Evolutionary conservation across 2,329 filamentous ascomycete genomes (phyloP).

Genomic region (Aureobasidium pullulans): DNA sequence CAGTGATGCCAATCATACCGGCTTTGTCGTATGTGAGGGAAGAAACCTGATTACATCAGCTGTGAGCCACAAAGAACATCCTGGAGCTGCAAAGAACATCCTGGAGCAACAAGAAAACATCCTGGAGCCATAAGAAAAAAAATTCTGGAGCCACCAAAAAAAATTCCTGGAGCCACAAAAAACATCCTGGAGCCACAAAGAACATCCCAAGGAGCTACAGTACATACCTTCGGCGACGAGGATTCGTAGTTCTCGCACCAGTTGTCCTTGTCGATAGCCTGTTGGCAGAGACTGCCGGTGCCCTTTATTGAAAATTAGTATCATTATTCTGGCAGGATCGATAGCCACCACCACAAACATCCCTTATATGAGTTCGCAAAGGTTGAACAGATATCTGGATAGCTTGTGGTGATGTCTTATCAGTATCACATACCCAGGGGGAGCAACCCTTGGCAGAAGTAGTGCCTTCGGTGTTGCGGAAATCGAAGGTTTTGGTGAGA

Average conservation of each 20-base stretch:
- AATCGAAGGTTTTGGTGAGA: slow-evolving; percentile 48
- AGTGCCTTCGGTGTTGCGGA: slow-evolving; percentile 47
- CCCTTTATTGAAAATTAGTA: slow-evolving; percentile 23
- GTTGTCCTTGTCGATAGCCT: slow-evolving; percentile 50
- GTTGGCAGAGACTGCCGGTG: slow-evolving; percentile 45
- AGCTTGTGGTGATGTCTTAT: too few species aligned
- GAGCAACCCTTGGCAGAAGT: slow-evolving; percentile 47
- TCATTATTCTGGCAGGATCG: too few species aligned
- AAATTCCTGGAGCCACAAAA: too few species aligned
- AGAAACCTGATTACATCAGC: background rate
- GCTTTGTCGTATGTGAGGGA: slow-evolving; percentile 42
- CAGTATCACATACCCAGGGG: slow-evolving; percentile 33
- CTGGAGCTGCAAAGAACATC: too few species aligned
- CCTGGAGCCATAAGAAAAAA: too few species aligned
- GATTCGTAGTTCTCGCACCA: slow-evolving; percentile 40
- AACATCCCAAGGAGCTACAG: background rate
- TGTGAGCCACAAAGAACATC: too few species aligned
- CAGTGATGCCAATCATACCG: slow-evolving; percentile 36
- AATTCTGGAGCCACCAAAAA: too few species aligned
- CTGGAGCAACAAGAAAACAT: too few species aligned
- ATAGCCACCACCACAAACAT: too few species aligned
- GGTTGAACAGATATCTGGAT: too few species aligned
- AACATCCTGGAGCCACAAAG: too few species aligned
- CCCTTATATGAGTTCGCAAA: too few species aligned
- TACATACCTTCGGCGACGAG: slow-evolving; percentile 15